Percentiles rank a stretch among this genome's conserved stretches.
Evolutionary conservation across 108 stramenopile species (phyloP).

Genomic region (Discostella pseudostelligera): DNA sequence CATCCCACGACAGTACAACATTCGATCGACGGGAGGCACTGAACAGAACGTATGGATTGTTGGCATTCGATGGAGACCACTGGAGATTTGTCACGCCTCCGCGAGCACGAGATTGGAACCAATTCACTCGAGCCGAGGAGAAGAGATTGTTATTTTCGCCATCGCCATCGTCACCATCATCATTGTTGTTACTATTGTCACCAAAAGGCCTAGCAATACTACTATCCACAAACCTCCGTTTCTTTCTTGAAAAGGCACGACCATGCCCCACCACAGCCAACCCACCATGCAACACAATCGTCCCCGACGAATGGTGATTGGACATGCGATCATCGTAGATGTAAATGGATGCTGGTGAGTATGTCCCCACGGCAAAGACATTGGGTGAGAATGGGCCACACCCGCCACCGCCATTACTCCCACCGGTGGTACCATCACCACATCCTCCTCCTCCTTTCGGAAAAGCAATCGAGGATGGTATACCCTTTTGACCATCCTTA

Average conservation of each 20-base stretch:
- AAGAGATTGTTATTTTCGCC: conserved; percentile 39
- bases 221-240: conserved; percentile 46
- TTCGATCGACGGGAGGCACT: conserved; percentile 71
- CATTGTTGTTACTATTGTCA: neutral
- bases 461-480: conserved; percentile 65
- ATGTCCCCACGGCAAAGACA: conserved; percentile 76
- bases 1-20: conserved; percentile 77
- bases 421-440: neutral
- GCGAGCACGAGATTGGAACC: conserved; percentile 73
- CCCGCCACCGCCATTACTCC: neutral
- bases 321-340: conserved; percentile 74
- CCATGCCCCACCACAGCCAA: conserved; percentile 76
- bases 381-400: conserved; percentile 27
- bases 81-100: conserved; percentile 75
- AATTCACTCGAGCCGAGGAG: conserved; percentile 62
- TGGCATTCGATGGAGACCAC: conserved; percentile 43
- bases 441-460: conserved; percentile 19
- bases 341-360: conserved; percentile 85
- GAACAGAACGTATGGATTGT: conserved; percentile 53
- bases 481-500: conserved; percentile 82
- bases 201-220: no score
- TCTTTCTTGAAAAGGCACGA: conserved; percentile 44
- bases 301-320: conserved; percentile 30
- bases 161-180: neutral
- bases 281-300: conserved; percentile 46